Base-by-base conservation (phyloP, 75 land plant species). In the Pinus tabuliformis region DNA sequence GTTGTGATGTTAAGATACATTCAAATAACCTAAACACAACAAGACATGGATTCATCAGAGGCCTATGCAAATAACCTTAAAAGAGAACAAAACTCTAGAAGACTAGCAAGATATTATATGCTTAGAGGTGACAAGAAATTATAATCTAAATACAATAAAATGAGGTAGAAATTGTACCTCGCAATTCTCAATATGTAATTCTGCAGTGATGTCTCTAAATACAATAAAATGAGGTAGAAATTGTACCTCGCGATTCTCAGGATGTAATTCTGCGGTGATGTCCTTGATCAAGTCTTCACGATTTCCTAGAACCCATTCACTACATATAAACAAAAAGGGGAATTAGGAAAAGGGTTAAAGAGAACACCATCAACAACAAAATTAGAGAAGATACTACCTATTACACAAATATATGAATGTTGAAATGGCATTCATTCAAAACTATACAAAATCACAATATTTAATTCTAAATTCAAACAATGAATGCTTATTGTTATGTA, bases 281-380 rank as follows among this genome's bases (percentile, higher is more conserved):
- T 97, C 95, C 73, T 92, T 92, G n/a, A 87, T 92, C 68, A 97
- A 82, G 70, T 97, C 99, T 80, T 97, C 99, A 30, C 98, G 89
- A 77, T 85, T 89, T 49, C 95, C 98, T 77, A 97, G 64, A 56
- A 94, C 98, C 99, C 99, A 97, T 78, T 97, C 99, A 88, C 99
- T 97, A 86, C 84, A 84, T 54, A 68, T 36, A 72, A 52, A 54
- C 52, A 49, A 72, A 4, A 0, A 76, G 16, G 9, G 17, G 30
- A 77, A 37, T 79, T n/a, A 77, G 49, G 58, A 22, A 39, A 37
- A 12, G 16, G 37, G 22, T 73, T 18, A 73, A 24, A 73, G 15
- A 56, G 17, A 56, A 56, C 17, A 72, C 33, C 76, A 77, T 37
- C 62, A 60, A 3, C 13, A 6, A 60, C 13, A 62, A 15, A 59